Evolutionary conservation across 192 early-diverging fungal genomes (phyloP), one percentile per base, ranked within the genome.

Genomic region (Backusella australiensis): DNA sequence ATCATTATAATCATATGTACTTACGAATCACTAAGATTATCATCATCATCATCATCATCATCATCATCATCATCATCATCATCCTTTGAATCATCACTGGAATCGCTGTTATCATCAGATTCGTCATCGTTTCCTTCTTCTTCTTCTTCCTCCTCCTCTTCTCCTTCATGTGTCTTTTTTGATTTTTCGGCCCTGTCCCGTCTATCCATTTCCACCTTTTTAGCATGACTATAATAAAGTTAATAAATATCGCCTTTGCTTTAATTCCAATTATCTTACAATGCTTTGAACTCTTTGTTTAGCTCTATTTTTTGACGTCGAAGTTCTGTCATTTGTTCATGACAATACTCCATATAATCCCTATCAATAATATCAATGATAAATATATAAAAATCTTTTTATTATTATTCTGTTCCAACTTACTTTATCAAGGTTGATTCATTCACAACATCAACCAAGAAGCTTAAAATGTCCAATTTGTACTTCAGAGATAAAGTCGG

Each of bases 271-370:
- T 3, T 29, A 19, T 73, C 76, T 73, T 77, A 81, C 80, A 81
- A 34, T 65, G 34, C 34, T 65, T 81, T 81, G 17, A 32, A 56
- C 15, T 81, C 80, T 36, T 74, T 81, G 70, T 81, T 81, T 21
- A 77, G 46, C 72, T 81, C 80, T 38, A 78, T 74, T 59, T 77
- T 77, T 67, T 81, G 80, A 36, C 75, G 65, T 52, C 80, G 41
- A 21, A 81, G 67, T 75, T 81, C 80, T n/a, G 75, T 71, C 42
- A 81, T 35, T 56, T 77, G 75, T 15, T 81, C 80, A 72, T 81
- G 80, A 29, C 80, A 81, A 34, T 81, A 67, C 52, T 81, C 80
- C 80, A 81, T 81, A 21, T 81, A 81, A 8, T 77, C 66, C 21
- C 80, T 81, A 42, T 5, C 21, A 32, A 66, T 32, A 34, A 5